phyloP scores from a whole-genome alignment of 129 eudicot genomes.

The sunflower (Helianthus annuus) region DNA sequence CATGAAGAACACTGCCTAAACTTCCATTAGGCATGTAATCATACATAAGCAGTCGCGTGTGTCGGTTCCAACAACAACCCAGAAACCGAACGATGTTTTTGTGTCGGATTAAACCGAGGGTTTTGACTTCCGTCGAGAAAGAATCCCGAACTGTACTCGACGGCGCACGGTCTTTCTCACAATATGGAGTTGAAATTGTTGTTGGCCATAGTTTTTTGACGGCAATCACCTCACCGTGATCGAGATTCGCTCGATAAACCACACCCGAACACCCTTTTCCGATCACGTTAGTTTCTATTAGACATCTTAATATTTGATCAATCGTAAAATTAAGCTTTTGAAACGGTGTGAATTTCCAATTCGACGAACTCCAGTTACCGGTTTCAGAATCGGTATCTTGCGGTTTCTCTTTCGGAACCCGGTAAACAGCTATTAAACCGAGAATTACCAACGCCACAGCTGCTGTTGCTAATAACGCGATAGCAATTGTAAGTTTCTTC shows the following conservation, averaged over 20 bases:
- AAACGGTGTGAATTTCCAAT: slow-evolving; percentile 89
- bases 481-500: slow-evolving; percentile 62
- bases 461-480: slow-evolving; percentile 47
- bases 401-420: slow-evolving; percentile 43
- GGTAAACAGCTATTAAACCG: slow-evolving; percentile 62
- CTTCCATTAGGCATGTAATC: slow-evolving; percentile 99
- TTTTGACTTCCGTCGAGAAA: slow-evolving; percentile 86
- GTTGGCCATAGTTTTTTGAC: slow-evolving; percentile 90
- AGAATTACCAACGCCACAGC: slow-evolving; percentile 56
- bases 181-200: slow-evolving; percentile 37
- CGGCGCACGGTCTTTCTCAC: slow-evolving; percentile 33
- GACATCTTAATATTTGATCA: slow-evolving; percentile 65
- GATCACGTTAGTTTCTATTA: slow-evolving; percentile 78
- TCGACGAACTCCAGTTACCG: slow-evolving; percentile 53
- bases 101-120: slow-evolving; percentile 85
- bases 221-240: slow-evolving; percentile 80
- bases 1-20: slow-evolving; percentile 87
- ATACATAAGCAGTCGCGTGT: slow-evolving; percentile 90
- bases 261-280: slow-evolving; percentile 98
- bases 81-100: slow-evolving; percentile 89
- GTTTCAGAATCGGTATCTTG: slow-evolving; percentile 65
- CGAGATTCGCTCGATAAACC: slow-evolving; percentile 83
- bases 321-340: slow-evolving; percentile 84
- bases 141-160: slow-evolving; percentile 76
- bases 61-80: slow-evolving; percentile 90